Conservation (phyloP, 1,284 basidiomycete species). For the Fistulina hepatica region DNA sequence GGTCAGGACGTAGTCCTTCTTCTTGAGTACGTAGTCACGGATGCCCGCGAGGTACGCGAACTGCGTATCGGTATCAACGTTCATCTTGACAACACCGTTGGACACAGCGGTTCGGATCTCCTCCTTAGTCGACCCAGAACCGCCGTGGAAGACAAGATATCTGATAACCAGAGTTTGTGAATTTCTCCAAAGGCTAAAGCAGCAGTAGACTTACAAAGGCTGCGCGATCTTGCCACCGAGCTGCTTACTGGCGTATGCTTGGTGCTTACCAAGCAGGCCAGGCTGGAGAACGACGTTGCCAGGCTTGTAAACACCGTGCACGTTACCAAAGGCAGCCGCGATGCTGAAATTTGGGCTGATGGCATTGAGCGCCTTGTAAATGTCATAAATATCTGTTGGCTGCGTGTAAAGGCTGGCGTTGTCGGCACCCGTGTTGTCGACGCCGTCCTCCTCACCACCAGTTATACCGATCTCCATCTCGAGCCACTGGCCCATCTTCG, state of each 20-base stretch:
- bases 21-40: constrained; percentile 77
- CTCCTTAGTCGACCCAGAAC: constrained; percentile 93
- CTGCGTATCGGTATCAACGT: constrained; percentile 91
- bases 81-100: constrained; percentile 97
- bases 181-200: neutral
- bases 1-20: constrained; percentile 75
- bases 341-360: constrained; percentile 95
- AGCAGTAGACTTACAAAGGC: constrained; percentile 59
- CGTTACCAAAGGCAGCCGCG: constrained; percentile 94
- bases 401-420: constrained; percentile 95
- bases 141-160: constrained; percentile 99
- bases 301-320: constrained; percentile 94
- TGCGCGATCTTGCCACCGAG: constrained; percentile 56
- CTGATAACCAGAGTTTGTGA: constrained; percentile 26
- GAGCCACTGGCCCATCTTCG: constrained; percentile 88
- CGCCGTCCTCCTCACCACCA: constrained; percentile 98
- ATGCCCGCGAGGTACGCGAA: constrained; percentile 89
- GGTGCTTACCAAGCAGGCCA: constrained; percentile 89
- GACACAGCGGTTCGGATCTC: constrained; percentile 91
- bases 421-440: constrained; percentile 93
- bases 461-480: constrained; percentile 99
- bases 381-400: constrained; percentile 92
- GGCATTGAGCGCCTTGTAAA: constrained; percentile 74
- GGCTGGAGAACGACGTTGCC: constrained; percentile 91
- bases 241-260: constrained; percentile 68